Conservation (phyloP, 1,284 basidiomycete species). For the Trichosporon sp. region DNA sequence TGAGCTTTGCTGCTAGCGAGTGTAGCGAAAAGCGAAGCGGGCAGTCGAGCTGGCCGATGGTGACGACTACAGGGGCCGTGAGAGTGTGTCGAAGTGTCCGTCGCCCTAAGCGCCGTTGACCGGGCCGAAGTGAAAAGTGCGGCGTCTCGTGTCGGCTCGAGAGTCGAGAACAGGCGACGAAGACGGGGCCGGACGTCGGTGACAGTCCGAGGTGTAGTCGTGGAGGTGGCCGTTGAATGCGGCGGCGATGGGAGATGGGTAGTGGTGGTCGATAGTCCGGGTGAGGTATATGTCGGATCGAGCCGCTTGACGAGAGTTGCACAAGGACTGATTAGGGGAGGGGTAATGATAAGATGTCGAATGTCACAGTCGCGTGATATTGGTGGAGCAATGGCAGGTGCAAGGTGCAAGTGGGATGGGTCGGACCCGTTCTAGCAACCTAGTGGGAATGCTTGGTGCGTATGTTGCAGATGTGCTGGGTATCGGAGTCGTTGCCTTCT, state of each 20-base stretch:
- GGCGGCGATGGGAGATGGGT: neutral
- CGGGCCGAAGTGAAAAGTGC: too few species aligned
- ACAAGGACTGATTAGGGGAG: neutral
- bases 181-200: too few species aligned
- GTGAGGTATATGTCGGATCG: neutral
- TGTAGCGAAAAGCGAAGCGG: neutral
- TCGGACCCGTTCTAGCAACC: too few species aligned
- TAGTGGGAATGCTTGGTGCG: neutral
- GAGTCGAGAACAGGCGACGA: too few species aligned
- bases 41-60: too few species aligned
- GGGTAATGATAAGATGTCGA: slow-evolving; percentile 3
- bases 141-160: too few species aligned
- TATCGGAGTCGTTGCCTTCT: neutral
- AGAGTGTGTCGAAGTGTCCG: too few species aligned
- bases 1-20: neutral
- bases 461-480: neutral
- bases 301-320: too few species aligned
- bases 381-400: neutral
- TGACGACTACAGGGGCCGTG: too few species aligned
- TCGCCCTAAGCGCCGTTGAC: too few species aligned
- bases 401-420: too few species aligned
- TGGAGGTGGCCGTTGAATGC: neutral
- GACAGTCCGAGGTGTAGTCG: too few species aligned
- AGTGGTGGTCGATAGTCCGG: neutral
- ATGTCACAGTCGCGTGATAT: slow-evolving; percentile 12